phyloP scores from a whole-genome alignment of 1,284 basidiomycete species.

The Malassezia sympodialis region DNA sequence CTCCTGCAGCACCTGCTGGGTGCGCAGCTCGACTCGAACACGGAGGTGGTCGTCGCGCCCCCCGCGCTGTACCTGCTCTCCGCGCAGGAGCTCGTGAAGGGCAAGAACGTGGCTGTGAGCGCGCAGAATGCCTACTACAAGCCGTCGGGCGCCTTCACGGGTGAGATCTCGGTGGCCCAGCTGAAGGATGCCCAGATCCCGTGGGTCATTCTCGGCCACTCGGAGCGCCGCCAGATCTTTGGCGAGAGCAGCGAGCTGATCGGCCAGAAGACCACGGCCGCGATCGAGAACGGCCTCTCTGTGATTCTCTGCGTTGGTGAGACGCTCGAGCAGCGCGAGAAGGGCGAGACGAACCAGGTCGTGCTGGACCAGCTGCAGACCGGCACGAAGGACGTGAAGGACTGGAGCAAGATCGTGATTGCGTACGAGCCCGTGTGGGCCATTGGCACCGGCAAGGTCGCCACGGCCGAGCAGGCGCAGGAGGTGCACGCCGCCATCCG shows the following conservation, averaged over 20 bases:
- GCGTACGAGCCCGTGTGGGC: conserved; percentile 84
- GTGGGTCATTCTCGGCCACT: conserved; percentile 95
- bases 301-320: conserved; percentile 96
- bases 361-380: conserved; percentile 73
- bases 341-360: conserved; percentile 65
- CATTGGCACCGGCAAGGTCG: conserved; percentile 93
- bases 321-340: conserved; percentile 79
- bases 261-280: conserved; percentile 69
- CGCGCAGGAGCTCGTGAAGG: conserved; percentile 32
- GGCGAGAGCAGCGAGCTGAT: conserved; percentile 73
- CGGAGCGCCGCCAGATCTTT: conserved; percentile 87
- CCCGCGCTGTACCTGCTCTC: conserved; percentile 40
- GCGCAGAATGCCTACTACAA: conserved; percentile 89
- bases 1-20: conserved; percentile 32
- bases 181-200: conserved; percentile 74
- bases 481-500: conserved; percentile 80
- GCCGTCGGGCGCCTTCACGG: conserved; percentile 81
- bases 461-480: conserved; percentile 78
- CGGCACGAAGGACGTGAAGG: conserved; percentile 59
- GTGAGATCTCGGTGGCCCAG: conserved; percentile 52
- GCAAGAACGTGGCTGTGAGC: conserved; percentile 52
- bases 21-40: conserved; percentile 39
- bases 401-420: conserved; percentile 80
- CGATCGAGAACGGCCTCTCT: conserved; percentile 63
- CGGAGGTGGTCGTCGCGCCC: conserved; percentile 46